phyloP scores from a whole-genome alignment of 805 yeast genomes.

The Isabelozyma gotoi region DNA sequence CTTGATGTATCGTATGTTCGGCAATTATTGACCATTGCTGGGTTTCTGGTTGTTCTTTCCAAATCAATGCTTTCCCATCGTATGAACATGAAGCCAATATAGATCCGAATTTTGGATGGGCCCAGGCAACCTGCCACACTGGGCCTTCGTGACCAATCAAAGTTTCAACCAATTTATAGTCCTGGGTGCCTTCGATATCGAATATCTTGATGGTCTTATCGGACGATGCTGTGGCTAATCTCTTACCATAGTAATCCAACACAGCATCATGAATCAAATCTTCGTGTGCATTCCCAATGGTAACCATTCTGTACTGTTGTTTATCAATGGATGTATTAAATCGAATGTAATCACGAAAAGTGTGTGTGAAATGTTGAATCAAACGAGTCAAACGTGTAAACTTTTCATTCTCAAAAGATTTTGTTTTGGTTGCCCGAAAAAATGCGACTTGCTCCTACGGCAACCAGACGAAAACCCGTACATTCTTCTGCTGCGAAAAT shows the following conservation, averaged over 20 bases:
- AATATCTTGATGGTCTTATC: constrained; percentile 95
- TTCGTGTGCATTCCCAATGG: constrained; percentile 87
- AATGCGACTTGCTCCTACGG: not conserved
- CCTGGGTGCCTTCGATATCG: constrained; percentile 80
- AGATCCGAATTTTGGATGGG: constrained; percentile 96
- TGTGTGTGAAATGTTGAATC: no score
- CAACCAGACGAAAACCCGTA: no score
- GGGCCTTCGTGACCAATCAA: constrained; percentile 95
- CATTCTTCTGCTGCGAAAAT: no score
- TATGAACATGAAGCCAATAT: constrained; percentile 93
- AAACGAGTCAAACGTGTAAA: no score
- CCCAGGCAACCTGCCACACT: constrained; percentile 99
- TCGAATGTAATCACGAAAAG: no score
- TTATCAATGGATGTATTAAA: no score
- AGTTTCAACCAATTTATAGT: constrained; percentile 79
- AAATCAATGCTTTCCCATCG: constrained; percentile 90
- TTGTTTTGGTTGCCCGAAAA: not conserved
- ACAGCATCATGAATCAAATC: constrained; percentile 96
- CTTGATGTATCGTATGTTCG: constrained; percentile 84
- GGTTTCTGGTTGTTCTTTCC: constrained; percentile 83
- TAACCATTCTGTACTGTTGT: constrained; percentile 62
- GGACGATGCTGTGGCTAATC: constrained; percentile 93
- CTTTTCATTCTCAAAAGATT: no score
- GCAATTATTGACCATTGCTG: constrained; percentile 87
- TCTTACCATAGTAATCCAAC: constrained; percentile 92